phyloP scores from a whole-genome alignment of 805 yeast species.

The Nakazawaea wyomingensis region DNA sequence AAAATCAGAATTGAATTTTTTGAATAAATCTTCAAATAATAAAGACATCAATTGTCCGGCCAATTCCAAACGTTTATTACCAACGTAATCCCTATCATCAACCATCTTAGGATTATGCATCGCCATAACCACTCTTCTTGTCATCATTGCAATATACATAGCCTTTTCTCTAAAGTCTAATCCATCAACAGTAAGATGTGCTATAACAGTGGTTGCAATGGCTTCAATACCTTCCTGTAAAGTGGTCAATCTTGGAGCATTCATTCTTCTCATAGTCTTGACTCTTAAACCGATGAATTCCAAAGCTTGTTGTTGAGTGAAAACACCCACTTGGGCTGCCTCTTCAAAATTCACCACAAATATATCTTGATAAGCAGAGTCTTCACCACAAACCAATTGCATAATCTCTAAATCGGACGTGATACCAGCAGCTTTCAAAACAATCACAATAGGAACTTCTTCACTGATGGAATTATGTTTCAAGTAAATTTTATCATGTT shows the following conservation, averaged over 20 bases:
- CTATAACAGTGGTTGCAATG: constrained; percentile 91
- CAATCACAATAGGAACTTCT: constrained; percentile 91
- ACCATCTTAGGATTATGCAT: constrained; percentile 91
- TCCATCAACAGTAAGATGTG: constrained; percentile 81
- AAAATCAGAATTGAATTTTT: constrained; percentile 92
- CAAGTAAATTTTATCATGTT: constrained; percentile 80
- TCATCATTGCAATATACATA: constrained; percentile 90
- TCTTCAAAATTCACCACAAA: constrained; percentile 94
- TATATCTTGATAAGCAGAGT: constrained; percentile 83
- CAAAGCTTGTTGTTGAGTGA: constrained; percentile 90
- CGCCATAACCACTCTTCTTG: constrained; percentile 93
- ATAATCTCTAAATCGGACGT: constrained; percentile 88
- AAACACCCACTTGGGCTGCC: constrained; percentile 76
- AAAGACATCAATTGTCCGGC: constrained; percentile 97
- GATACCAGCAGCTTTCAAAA: constrained; percentile 91
- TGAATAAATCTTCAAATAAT: constrained; percentile 93
- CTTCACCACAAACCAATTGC: constrained; percentile 90
- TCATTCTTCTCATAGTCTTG: constrained; percentile 84
- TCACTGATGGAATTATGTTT: constrained; percentile 95
- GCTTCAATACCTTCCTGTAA: constrained; percentile 97
- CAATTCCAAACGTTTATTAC: constrained; percentile 92
- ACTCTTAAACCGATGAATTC: constrained; percentile 89
- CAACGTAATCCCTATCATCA: constrained; percentile 98
- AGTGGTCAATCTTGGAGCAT: constrained; percentile 71
- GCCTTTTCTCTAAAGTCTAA: constrained; percentile 93